A percentile compares a stretch with the other conserved stretches of the same genome.
phyloP scores from a whole-genome alignment of 148 eudicot genomes.

The Polygonum aviculare region DNA sequence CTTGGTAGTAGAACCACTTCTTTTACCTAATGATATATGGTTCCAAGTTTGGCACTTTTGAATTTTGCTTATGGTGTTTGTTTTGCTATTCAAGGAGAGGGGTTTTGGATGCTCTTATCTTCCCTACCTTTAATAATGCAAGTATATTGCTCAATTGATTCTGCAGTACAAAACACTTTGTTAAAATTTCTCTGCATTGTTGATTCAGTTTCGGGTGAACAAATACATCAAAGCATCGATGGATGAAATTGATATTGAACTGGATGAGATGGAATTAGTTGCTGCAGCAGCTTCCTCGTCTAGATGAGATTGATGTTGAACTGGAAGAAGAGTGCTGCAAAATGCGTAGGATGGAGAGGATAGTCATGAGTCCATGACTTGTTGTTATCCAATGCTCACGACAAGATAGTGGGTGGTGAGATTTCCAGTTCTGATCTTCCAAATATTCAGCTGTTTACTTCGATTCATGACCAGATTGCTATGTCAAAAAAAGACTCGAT shows the following conservation, averaged over 20 bases:
- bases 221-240: no score
- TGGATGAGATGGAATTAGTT: no score
- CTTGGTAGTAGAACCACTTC: neutral
- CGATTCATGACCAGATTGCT: constrained; percentile 43
- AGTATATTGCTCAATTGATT: neutral
- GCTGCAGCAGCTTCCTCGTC: constrained; percentile 18
- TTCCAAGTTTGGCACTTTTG: neutral
- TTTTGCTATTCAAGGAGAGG: neutral
- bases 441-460: constrained; percentile 34
- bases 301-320: no score
- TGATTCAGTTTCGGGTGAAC: no score
- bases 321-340: constrained; percentile 55
- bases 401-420: constrained; percentile 31
- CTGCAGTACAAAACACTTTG: no score
- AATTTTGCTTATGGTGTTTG: neutral
- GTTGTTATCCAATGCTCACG: constrained; percentile 43
- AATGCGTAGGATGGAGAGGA: constrained; percentile 82
- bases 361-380: constrained; percentile 52
- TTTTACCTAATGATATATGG: neutral
- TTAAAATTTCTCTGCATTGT: no score
- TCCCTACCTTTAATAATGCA: neutral
- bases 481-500: constrained; percentile 46
- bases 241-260: no score
- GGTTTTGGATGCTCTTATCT: neutral
- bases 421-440: constrained; percentile 27